Evolutionary conservation across 2,329 filamentous ascomycete genomes (phyloP), one percentile per base, ranked within the genome.

Genomic region (Exophiala oligosperma): DNA sequence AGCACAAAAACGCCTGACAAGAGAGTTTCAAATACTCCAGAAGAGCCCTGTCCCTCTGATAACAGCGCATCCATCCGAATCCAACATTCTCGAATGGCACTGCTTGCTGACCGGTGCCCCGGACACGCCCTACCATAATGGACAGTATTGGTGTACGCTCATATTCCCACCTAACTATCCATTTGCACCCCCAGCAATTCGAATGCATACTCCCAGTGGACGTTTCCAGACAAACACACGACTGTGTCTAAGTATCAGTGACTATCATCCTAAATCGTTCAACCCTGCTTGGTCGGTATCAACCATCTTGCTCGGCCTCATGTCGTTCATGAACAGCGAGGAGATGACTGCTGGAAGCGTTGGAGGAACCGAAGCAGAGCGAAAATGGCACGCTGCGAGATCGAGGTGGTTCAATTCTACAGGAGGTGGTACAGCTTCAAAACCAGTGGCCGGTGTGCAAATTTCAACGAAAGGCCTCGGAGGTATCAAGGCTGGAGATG

Each of bases 221-320:
- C 90, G 94, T 70, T 99, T 99, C 77, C 91, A 96, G 73, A 91
- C 92, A 1, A 94, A 89, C 1, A 92, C 91, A 12, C 85, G 94
- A 50, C 85, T 99, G 23, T 99, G 94, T 70, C 87, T 99, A 49
- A 95, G 90, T 71, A 99, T 99, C 69, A 93, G 88, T 68, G 94
- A 99, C 72, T 99, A 97, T 76, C 94, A 99, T 72, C 94, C 94
- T 3, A 96, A 96, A 74, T 93, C 89, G 28, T 99, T 97, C 80
- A 99, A 99, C 73, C 94, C 94, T 1, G 92, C 94, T 1, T 99
- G 94, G 94, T 93, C 96, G 71, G 94, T 99, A 6, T 93, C 89
- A 54, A 99, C 94, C 0, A 99, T 99, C 64, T 79, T 99, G 14
- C 95, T 96, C 55, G 94, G 94, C 8, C 83, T 99, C 28, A 80